Evolutionary conservation across 805 yeast genomes (phyloP), one percentile per base, ranked within the genome.

Genomic region (Candida corydali): DNA sequence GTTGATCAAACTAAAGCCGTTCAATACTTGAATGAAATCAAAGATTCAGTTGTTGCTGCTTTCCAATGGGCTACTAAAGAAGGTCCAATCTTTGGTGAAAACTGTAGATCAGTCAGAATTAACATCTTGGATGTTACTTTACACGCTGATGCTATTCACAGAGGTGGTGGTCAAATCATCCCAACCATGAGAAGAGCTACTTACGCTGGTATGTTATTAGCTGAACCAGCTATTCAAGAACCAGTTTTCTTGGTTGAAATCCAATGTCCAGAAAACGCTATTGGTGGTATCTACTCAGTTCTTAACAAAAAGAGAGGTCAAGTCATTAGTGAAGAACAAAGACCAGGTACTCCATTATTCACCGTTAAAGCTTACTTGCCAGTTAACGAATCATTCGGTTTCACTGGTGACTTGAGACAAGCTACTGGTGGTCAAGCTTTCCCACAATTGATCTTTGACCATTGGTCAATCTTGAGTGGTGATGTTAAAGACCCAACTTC

Each of bases 381-480:
- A 70, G 97, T 91, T 59, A 93, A 91, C 78, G 98, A 93, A 81
- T 91, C 98, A 43, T 91, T 93, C 84, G 98, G 98, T 85, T 91
- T 91, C 96, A 84, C 96, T 61, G 93, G 94, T 79, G 96, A 89
- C 65, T 84, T 91, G 68, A 87, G 98, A 82, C 97, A 91, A 78
- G 96, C 98, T 67, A 91, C 98, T 65, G 97, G 96, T 86, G 98
- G 98, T 75, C 98, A 91, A 82, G 98, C 98, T 73, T 91, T 91
- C 98, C 98, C 98, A 76, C 98, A 91, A 79, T 80, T 93, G 95
- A 94, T 93, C 73, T 93, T 91, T 75, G 98, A 93, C 74, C 98
- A 91, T 74, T 91, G 98, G 98, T 76, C 87, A 54, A 72, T 86
- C 60, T 76, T 93, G 78, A 63, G 66, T 56, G 95, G 96, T 73